Percentiles rank a stretch among this genome's conserved stretches.
These are phyloP conservation scores for Malus fusca DNA, from an alignment of 306 rosid species.

Conservation along the genomic window DNA sequence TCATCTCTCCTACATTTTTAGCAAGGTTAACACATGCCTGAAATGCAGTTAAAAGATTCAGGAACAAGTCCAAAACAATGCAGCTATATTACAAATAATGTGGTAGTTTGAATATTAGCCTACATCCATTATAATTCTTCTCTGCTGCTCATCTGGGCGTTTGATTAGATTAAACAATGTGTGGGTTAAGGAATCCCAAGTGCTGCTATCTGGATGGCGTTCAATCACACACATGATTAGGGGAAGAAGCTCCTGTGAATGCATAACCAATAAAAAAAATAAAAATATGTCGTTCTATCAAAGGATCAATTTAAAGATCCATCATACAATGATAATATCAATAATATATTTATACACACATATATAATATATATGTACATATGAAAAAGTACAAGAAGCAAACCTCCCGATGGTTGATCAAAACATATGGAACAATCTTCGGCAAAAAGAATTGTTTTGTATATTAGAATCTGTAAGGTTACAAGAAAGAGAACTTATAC, in stretches of 20 bases:
- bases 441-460: no score
- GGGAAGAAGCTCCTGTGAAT: constrained; percentile 87
- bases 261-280: background rate
- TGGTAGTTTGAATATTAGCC: constrained; percentile 16
- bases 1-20: constrained; percentile 91
- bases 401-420: no score
- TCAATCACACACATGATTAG: constrained; percentile 94
- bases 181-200: constrained; percentile 92
- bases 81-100: constrained; percentile 1
- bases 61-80: constrained; percentile 5
- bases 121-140: constrained; percentile 95
- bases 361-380: no score
- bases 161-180: constrained; percentile 90
- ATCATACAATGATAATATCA: background rate
- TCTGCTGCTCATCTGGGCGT: constrained; percentile 94
- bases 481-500: no score
- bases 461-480: no score
- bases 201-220: constrained; percentile 90
- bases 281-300: background rate
- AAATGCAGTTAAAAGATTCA: constrained; percentile 23
- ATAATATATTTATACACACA: background rate
- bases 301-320: background rate
- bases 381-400: no score
- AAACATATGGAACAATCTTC: no score
- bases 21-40: constrained; percentile 97